phyloP scores from a whole-genome alignment of 2,329 filamentous ascomycete genomes.

The Beauveria australis region DNA sequence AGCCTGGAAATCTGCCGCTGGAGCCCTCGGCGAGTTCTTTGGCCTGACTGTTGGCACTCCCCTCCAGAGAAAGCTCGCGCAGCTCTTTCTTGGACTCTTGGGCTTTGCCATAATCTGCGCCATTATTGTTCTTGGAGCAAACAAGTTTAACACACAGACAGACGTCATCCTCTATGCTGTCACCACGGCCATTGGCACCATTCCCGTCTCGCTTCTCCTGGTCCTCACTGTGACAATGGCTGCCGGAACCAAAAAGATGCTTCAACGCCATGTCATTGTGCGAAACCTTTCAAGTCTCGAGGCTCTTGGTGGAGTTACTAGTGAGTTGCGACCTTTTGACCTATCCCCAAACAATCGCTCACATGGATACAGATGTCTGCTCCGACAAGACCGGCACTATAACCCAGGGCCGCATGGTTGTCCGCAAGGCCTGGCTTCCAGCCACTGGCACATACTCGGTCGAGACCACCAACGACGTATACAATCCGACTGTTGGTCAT shows the following conservation, averaged over 20 bases:
- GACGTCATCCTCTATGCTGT: constrained; percentile 31
- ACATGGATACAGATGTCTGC: constrained; percentile 18
- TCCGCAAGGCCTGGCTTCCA: constrained; percentile 24
- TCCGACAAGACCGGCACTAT: constrained; percentile 28
- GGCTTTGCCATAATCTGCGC: constrained; percentile 39
- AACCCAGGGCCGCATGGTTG: constrained; percentile 24
- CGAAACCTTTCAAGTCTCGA: constrained; percentile 39
- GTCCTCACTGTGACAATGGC: constrained; percentile 49
- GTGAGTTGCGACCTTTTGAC: constrained; percentile 22
- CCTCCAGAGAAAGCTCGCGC: constrained; percentile 57
- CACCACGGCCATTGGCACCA: constrained; percentile 34
- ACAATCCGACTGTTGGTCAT: constrained; percentile 20
- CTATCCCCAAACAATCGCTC: background rate
- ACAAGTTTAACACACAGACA: constrained; percentile 25
- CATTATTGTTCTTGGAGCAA: constrained; percentile 31
- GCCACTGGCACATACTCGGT: constrained; percentile 25
- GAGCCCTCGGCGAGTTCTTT: constrained; percentile 31
- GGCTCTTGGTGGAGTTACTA: constrained; percentile 40
- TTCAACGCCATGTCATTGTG: constrained; percentile 38
- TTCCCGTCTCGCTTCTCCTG: constrained; percentile 35
- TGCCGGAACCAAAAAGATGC: constrained; percentile 39
- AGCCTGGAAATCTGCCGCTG: background rate
- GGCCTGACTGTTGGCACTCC: constrained; percentile 52
- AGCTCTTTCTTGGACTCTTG: constrained; percentile 58
- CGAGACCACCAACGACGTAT: constrained; percentile 21